phyloP scores from a whole-genome alignment of 805 yeast genomes.

The Yarrowia porcina region DNA sequence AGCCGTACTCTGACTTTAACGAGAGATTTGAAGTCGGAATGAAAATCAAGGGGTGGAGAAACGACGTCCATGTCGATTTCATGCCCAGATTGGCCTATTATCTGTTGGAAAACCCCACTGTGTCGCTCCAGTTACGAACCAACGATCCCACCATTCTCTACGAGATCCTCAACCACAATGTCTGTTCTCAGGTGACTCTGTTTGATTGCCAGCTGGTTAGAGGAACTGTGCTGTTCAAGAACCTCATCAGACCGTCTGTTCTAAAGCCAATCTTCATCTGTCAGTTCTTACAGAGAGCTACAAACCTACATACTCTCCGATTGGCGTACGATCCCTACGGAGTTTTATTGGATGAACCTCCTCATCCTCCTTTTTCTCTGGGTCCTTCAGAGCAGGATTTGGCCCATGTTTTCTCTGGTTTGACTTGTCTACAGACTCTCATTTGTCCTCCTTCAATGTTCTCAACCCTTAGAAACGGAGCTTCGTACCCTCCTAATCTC shows the following conservation, averaged over 20 bases:
- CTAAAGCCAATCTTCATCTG: conserved; percentile 9
- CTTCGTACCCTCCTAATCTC: conserved; percentile 10
- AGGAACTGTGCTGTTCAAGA: conserved; percentile 9
- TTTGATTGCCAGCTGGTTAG: conserved; percentile 19
- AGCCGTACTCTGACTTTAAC: conserved; percentile 21
- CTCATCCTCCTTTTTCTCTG: neutral
- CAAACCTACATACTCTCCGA: neutral
- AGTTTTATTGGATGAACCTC: conserved; percentile 3
- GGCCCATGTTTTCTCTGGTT: neutral
- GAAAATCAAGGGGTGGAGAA: conserved; percentile 18
- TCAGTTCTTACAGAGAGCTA: conserved; percentile 6
- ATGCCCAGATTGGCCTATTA: conserved; percentile 10
- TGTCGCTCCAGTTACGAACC: conserved; percentile 13
- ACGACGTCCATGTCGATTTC: conserved; percentile 20
- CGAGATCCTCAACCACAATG: neutral
- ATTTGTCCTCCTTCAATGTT: conserved; percentile 8
- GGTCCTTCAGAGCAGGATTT: conserved; percentile 7
- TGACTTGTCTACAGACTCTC: neutral
- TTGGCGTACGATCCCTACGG: conserved; percentile 19
- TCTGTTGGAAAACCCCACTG: neutral
- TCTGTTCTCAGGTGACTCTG: neutral
- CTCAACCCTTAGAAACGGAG: neutral
- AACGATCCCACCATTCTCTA: conserved; percentile 11
- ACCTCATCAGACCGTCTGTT: conserved; percentile 6
- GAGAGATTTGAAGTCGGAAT: conserved; percentile 20